These are phyloP conservation scores for Candida pini DNA, from an alignment of 805 yeast genomes.

Conservation along the genomic window DNA sequence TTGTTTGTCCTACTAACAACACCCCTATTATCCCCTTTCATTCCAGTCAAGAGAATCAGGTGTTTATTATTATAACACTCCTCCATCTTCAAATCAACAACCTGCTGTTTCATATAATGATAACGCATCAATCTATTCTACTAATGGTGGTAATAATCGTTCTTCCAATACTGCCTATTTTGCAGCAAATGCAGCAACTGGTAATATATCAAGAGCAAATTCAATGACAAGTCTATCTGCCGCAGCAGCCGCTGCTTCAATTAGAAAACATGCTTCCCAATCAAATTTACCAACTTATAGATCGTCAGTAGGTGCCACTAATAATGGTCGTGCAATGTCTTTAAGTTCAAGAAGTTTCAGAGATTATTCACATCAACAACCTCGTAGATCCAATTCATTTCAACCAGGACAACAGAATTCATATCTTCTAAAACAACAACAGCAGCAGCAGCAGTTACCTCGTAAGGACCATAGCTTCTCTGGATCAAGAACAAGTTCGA, in stretches of 20 bases:
- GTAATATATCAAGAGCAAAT: slow-evolving; percentile 14
- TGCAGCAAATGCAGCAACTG: slow-evolving; percentile 23
- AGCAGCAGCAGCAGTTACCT: too few relatives aligned
- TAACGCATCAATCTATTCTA: not conserved
- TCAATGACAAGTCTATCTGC: slow-evolving; percentile 24
- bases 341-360: slow-evolving; percentile 26
- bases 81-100: slow-evolving; percentile 2
- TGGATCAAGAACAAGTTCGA: slow-evolving; percentile 19
- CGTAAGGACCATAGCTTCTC: slow-evolving; percentile 5
- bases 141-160: not conserved
- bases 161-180: slow-evolving; percentile 12
- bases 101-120: not conserved
- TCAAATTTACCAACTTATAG: slow-evolving; percentile 1
- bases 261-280: slow-evolving; percentile 19
- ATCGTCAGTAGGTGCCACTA: not conserved
- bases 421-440: slow-evolving; percentile 8
- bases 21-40: not conserved
- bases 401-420: slow-evolving; percentile 16
- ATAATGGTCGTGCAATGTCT: slow-evolving; percentile 26
- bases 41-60: slow-evolving; percentile 21
- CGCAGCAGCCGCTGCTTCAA: slow-evolving; percentile 29
- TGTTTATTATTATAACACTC: slow-evolving; percentile 17
- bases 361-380: slow-evolving; percentile 10
- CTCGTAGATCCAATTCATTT: slow-evolving; percentile 22
- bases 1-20: not conserved